phyloP scores from a whole-genome alignment of 2,329 filamentous ascomycete genomes.

The Alternaria consortialis region DNA sequence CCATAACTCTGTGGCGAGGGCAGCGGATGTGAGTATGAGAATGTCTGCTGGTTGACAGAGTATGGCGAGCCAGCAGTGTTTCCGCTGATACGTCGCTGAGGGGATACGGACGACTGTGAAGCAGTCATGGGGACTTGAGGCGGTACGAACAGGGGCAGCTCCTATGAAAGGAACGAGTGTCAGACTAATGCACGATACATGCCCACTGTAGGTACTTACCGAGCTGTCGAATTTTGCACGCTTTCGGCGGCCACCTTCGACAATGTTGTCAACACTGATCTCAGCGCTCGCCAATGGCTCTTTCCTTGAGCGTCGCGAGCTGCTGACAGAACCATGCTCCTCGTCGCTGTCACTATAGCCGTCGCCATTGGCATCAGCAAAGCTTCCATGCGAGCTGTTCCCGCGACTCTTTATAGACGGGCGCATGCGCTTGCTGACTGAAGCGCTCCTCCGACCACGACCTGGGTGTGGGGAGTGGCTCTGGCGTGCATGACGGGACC shows the following conservation, averaged over 20 bases:
- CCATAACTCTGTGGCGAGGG: constrained; percentile 84
- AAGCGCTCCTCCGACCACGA: constrained; percentile 79
- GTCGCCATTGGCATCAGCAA: constrained; percentile 69
- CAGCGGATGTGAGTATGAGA: constrained; percentile 77
- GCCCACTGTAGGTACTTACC: constrained; percentile 67
- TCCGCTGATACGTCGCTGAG: constrained; percentile 80
- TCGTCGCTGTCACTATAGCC: constrained; percentile 88
- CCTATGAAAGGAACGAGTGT: constrained; percentile 63
- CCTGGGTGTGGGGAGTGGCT: constrained; percentile 77
- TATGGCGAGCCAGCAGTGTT: constrained; percentile 78
- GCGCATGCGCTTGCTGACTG: constrained; percentile 75
- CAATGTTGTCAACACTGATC: constrained; percentile 97
- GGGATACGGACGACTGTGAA: constrained; percentile 98
- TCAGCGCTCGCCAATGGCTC: constrained; percentile 94
- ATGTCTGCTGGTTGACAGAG: constrained; percentile 79
- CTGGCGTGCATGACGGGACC: constrained; percentile 73
- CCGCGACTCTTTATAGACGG: constrained; percentile 73
- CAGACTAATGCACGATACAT: constrained; percentile 31
- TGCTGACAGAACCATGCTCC: constrained; percentile 74
- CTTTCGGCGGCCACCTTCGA: constrained; percentile 95
- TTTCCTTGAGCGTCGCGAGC: constrained; percentile 76
- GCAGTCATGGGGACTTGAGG: constrained; percentile 80
- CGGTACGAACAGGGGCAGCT: constrained; percentile 93
- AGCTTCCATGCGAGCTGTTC: constrained; percentile 66
- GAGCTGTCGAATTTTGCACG: constrained; percentile 95